Evolutionary conservation across 306 rosid genomes (phyloP).

Genomic region (Crotalaria pallida): DNA sequence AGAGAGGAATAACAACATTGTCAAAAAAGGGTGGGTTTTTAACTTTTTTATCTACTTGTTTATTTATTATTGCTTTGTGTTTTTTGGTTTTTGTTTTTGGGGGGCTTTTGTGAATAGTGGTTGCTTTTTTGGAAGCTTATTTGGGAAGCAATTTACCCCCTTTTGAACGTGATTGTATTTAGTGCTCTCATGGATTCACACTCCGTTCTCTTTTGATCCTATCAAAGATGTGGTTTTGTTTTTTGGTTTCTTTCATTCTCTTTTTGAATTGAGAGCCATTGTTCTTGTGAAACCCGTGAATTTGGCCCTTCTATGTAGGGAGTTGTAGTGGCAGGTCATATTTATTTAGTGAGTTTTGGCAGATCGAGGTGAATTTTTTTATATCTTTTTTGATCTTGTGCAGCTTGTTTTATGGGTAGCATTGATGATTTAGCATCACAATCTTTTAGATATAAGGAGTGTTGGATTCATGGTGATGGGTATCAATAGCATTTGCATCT

Average conservation of each 20-base stretch:
- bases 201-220: conserved; percentile 31
- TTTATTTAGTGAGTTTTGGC: conserved; percentile 29
- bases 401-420: conserved; percentile 38
- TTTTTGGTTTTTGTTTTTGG: background rate
- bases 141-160: conserved; percentile 69
- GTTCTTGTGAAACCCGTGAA: conserved; percentile 34
- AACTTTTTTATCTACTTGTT: conserved; percentile 20
- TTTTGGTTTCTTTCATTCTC: background rate
- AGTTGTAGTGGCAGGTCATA: conserved; percentile 23
- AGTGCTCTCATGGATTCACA: conserved; percentile 38
- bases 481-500: conserved; percentile 35
- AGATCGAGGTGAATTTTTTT: conserved; percentile 31
- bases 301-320: conserved; percentile 20
- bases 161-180: conserved; percentile 66
- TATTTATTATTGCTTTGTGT: conserved; percentile 24
- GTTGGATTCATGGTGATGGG: conserved; percentile 28
- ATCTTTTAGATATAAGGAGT: conserved; percentile 22
- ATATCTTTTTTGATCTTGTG: background rate
- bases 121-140: conserved; percentile 68
- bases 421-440: conserved; percentile 39
- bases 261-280: conserved; percentile 21
- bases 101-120: conserved; percentile 33
- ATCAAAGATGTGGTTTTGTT: conserved; percentile 1
- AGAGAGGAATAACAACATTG: conserved; percentile 31
- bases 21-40: conserved; percentile 39